Base-by-base conservation (phyloP, 345 rosid genomes). In the Rhizophora mangle region DNA sequence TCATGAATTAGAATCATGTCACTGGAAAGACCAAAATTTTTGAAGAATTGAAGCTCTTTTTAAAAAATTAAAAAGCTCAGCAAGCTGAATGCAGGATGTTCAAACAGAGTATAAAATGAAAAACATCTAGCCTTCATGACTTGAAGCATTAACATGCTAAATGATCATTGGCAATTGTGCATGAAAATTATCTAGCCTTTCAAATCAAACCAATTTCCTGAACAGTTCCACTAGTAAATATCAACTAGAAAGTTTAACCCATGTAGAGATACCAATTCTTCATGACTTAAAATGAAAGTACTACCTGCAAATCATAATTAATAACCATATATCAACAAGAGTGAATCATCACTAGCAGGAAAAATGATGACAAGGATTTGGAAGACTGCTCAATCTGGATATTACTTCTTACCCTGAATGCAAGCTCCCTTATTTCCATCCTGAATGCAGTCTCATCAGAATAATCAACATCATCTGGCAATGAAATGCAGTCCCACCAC, bases 401-500 rank as follows among this genome's bases (percentile, higher is more conserved):
- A 57, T 60, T 46, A 58, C 64, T 57, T 65, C 84, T 74, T 80
- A 94, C 98, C 68, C 36, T 68, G 60, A 78, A 81, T 34, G 98
- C 97, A 57, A 94, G 96, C 78, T 87, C 86, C 82, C 75, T 84
- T 57, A 94, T 81, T 72, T 91, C 81, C 88, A 70, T 86, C 80
- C 97, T 86, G 76, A 89, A 94, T 52, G 87, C 77, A 72, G 59
- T 79, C 80, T 88, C 95, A 63, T 87, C 88, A 60, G 88, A 85
- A 68, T 68, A 37, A 82, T 89, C 89, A 80, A 94, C 81, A 82
- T 89, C 96, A 61, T 84, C 88, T 46, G 98, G 97, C 82, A 89
- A 78, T 8, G 93, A 85, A 55, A 89, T 74, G 60, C 92, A 88
- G 21, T 94, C 97, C 98, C 98, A 94, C 98, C 98, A 94, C 89